These are phyloP conservation scores for Ulota crispa DNA, from an alignment of 225 moss, liverwort and hornwort species.

Conservation along the genomic window DNA sequence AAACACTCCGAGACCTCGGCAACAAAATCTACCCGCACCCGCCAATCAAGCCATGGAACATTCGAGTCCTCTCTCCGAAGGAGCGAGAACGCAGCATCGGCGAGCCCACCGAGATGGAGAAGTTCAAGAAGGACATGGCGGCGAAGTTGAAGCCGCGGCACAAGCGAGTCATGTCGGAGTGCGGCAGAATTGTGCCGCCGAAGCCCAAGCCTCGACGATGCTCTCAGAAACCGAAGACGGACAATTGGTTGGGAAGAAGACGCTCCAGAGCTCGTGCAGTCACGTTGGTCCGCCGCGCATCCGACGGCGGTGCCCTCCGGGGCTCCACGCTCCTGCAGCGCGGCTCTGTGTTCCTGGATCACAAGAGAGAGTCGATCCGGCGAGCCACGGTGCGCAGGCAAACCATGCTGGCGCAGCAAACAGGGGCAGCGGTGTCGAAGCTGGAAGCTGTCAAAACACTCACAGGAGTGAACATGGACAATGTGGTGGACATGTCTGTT, in stretches of 20 bases:
- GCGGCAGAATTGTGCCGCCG: conserved; percentile 38
- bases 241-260: conserved; percentile 50
- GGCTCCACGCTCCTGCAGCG: conserved; percentile 40
- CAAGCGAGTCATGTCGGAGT: conserved; percentile 48
- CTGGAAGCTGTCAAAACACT: conserved; percentile 30
- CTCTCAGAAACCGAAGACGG: conserved; percentile 42
- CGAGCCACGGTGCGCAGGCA: conserved; percentile 38
- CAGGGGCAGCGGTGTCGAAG: conserved; percentile 14
- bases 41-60: conserved; percentile 37
- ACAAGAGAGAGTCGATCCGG: conserved; percentile 31
- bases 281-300: conserved; percentile 28
- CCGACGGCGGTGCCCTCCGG: conserved; percentile 18
- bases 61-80: conserved; percentile 8
- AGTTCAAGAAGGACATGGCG: conserved; percentile 35
- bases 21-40: conserved; percentile 36
- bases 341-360: conserved; percentile 40
- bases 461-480: conserved; percentile 28
- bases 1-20: conserved; percentile 35
- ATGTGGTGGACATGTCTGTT: conserved; percentile 39
- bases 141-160: conserved; percentile 20
- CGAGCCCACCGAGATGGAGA: conserved; percentile 30
- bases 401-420: conserved; percentile 24
- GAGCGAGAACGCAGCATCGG: conserved; percentile 36
- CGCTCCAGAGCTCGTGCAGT: conserved; percentile 39
- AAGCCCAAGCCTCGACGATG: conserved; percentile 28